These are phyloP conservation scores for Tympanopsis confertula DNA, from an alignment of 2,329 filamentous ascomycete genomes.

Conservation along the genomic window DNA sequence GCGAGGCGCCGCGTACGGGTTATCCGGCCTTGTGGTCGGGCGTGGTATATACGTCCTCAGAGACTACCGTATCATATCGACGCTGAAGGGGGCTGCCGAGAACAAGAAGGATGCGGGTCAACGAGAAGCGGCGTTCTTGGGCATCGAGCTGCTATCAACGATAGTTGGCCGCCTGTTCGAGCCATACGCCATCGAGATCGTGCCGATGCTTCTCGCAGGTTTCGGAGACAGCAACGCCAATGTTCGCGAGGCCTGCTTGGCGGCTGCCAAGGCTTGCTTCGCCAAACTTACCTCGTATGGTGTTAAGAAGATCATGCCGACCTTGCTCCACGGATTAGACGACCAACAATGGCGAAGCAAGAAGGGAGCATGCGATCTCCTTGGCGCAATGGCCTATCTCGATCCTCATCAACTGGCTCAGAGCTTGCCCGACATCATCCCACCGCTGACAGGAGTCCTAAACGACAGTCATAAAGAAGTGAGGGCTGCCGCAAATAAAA, in stretches of 20 bases:
- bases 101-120: constrained; percentile 89
- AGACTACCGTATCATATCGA: constrained; percentile 76
- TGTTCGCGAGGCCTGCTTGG: constrained; percentile 84
- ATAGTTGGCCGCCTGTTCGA: constrained; percentile 84
- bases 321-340: constrained; percentile 79
- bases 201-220: constrained; percentile 76
- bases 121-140: constrained; percentile 76
- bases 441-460: constrained; percentile 81
- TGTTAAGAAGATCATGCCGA: constrained; percentile 88
- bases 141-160: constrained; percentile 79
- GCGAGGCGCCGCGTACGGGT: constrained; percentile 84
- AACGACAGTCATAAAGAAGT: constrained; percentile 99
- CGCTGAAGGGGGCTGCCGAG: constrained; percentile 71
- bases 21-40: constrained; percentile 80
- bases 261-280: constrained; percentile 90
- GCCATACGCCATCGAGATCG: constrained; percentile 89
- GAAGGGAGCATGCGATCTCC: constrained; percentile 89
- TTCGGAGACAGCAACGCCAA: constrained; percentile 84
- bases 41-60: constrained; percentile 70
- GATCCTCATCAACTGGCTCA: constrained; percentile 88
- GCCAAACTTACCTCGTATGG: constrained; percentile 86
- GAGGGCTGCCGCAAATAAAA: constrained; percentile 79
- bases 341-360: constrained; percentile 97
- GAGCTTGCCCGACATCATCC: constrained; percentile 92
- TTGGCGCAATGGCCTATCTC: constrained; percentile 96